These are phyloP conservation scores for Vitis rupestris DNA, from an alignment of 164 flowering plant genomes.

Conservation along the genomic window DNA sequence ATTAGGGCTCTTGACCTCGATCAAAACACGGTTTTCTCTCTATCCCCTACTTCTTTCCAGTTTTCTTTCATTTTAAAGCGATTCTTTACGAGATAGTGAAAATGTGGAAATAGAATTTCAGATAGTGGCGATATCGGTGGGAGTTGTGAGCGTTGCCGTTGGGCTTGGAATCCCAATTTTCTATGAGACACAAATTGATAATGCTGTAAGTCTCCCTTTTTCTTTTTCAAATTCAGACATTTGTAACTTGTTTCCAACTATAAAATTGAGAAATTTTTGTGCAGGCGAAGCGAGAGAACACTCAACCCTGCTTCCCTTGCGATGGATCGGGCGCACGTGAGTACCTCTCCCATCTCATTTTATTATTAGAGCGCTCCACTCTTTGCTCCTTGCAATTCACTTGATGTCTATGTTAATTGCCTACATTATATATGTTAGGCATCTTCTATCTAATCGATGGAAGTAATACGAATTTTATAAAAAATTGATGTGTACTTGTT, in stretches of 20 bases:
- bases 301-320: constrained; percentile 96
- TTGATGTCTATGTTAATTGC: too few relatives aligned
- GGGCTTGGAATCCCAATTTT: constrained; percentile 95
- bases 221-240: neutral
- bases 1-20: constrained; percentile 64
- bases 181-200: constrained; percentile 88
- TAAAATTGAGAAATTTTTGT: neutral
- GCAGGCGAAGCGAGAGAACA: constrained; percentile 91
- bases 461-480: too few relatives aligned
- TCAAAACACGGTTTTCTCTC: constrained; percentile 45
- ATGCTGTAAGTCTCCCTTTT: constrained; percentile 52
- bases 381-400: too few relatives aligned
- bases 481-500: too few relatives aligned
- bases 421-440: too few relatives aligned
- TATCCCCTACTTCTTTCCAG: neutral
- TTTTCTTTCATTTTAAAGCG: neutral
- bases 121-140: constrained; percentile 85
- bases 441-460: too few relatives aligned
- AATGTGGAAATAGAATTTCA: constrained; percentile 17
- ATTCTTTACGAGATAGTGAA: too few relatives aligned
- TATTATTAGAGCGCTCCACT: too few relatives aligned
- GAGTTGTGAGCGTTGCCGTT: constrained; percentile 78
- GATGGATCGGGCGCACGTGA: constrained; percentile 88
- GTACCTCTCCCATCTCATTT: constrained; percentile 11
- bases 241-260: too few relatives aligned